Evolutionary conservation across 1,284 basidiomycete species (phyloP), one percentile per base, ranked within the genome.

Genomic region (Retiboletus fuscus): DNA sequence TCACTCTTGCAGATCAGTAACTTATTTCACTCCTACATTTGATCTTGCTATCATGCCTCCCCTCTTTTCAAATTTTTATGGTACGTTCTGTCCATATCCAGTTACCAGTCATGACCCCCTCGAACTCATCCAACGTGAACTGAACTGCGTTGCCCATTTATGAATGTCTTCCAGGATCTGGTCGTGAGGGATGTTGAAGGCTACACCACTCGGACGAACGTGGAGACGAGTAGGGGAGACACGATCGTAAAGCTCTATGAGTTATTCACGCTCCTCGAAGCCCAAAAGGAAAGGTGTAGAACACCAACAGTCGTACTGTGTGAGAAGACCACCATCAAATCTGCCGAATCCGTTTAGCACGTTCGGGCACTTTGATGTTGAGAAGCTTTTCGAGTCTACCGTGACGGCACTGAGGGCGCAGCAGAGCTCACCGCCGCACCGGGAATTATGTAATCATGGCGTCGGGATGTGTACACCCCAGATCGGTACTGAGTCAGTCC

Each of bases 181-280:
- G 24, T 97, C 97, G 79, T 98, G 97, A 11, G 97, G 97, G 62
- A 99, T 87, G 81, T 99, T 98, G 82, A 97, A 99, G 3, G 98
- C 97, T 64, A 99, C 98, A 80, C 98, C 97, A 75, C 97, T 97
- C 8, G 97, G 98, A 73, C 97, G 95, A 63, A 99, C 93, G 83
- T 99, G 97, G 80, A 99, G 89, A 72, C 97, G 96, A 4, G 97
- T 97, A 77, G 98, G 97, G 15, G 97, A 99, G 47, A 99, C 97
- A 70, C 97, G 96, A 85, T 99, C 97, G 85, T 99, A 99, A 85
- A 99, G 99, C 84, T 99, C 97, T 97, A 99, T 99, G 76, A 99
- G 92, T 88, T 99, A 99, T 86, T 99, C 97, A 75, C 97, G 96
- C 85, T 99, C 97, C 85, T 99, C 97, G 88, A 99, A 99, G 80